Percentiles rank a stretch among this genome's conserved stretches.
Conservation (phyloP, 345 rosid genomes). For the Murraya koenigii region DNA sequence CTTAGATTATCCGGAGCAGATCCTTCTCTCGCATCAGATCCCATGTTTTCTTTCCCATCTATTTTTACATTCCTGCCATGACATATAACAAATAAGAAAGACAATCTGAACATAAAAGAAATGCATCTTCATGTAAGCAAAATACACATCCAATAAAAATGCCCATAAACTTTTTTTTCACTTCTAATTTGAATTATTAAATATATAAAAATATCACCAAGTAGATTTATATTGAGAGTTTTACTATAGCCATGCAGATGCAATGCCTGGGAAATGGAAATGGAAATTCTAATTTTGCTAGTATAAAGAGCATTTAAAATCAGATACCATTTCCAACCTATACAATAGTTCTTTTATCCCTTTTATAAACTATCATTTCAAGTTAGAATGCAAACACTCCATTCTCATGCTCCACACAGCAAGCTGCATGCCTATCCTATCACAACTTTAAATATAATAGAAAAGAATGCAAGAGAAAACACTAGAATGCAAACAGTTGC, state of each 20-base stretch:
- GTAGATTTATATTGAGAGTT: neutral
- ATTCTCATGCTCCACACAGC: neutral
- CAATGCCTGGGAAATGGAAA: neutral
- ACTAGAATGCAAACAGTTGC: neutral
- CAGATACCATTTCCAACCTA: neutral
- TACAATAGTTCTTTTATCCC: neutral
- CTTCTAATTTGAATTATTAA: neutral
- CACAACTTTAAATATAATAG: neutral
- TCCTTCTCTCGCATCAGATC: conserved; percentile 36
- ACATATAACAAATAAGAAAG: conserved; percentile 21
- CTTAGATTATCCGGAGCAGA: conserved; percentile 37
- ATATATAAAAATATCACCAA: neutral
- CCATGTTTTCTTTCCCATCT: conserved; percentile 32
- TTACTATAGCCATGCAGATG: neutral
- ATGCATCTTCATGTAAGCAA: neutral
- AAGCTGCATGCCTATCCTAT: neutral
- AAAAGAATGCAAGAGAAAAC: neutral
- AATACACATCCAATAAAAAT: neutral
- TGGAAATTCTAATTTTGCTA: neutral
- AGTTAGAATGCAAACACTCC: neutral
- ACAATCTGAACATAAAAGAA: neutral
- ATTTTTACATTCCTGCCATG: conserved; percentile 61
- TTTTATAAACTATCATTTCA: too few relatives aligned
- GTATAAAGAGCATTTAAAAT: neutral
- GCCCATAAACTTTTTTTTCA: neutral